Evolutionary conservation across 2,329 filamentous ascomycete species (phyloP), one percentile per base, ranked within the genome.

Genomic region (Botrytis porri): DNA sequence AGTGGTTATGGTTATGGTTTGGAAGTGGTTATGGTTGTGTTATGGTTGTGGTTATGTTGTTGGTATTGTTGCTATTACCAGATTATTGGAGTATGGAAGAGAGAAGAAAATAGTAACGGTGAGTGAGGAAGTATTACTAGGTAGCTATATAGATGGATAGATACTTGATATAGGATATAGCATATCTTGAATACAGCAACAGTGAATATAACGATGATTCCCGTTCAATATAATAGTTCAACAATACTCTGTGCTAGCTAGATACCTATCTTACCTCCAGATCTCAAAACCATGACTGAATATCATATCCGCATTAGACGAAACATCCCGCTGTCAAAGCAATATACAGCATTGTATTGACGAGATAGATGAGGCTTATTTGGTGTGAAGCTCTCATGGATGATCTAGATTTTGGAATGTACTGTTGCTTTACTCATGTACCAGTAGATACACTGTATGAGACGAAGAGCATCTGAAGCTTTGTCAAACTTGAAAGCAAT

Each of bases 251-350:
- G 25, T 51, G 25, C 48, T n/a, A 51, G 48, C 48, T n/a, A 20
- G 57, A 14, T 39, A n/a, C 25, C 5, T 22, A 63, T 65, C 41
- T 16, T 25, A 5, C 41, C 62, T 65, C 62, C 16, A 65, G 29
- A 25, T 48, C 43, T 35, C 3, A n/a, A 10, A 65, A 22, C 62
- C 10, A 35, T 14, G 32, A 65, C 43, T n/a, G 32, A 37, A 37
- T 41, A 41, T 25, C 32, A 48, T 65, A 25, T 48, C 62, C 41
- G 12, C 29, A n/a, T 35, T 48, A 35, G 18, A 65, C 41, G 43
- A 51, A 37, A 51, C 63, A 48, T 65, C 20, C 63, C 63, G 63
- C 63, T 51, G 63, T 51, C 63, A 65, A 37, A 48, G 41, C 39
- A 64, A 18, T 25, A 37, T 65, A 51, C 9, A 48, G 62, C 29